Evolutionary conservation across 176 grass and related monocot species (phyloP).

Genomic region (Zea luxurians): DNA sequence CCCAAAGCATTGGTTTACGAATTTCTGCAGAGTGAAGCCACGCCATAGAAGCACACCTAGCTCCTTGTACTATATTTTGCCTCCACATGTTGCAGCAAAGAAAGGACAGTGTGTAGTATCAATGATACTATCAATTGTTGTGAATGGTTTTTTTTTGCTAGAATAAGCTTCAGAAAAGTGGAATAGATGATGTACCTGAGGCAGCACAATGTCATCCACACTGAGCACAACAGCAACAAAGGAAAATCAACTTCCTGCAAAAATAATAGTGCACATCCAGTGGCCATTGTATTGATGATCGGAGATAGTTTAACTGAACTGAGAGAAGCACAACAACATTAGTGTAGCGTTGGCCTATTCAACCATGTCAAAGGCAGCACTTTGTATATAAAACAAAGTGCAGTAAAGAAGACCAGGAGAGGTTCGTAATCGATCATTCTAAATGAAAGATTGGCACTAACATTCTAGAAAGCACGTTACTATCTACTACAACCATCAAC

Average conservation of each 20-base stretch:
- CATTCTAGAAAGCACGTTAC: background rate
- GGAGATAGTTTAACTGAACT: too few relatives aligned
- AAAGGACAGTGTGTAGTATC: slow-evolving; percentile 27
- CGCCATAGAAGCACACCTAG: slow-evolving; percentile 91
- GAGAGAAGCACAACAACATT: too few relatives aligned
- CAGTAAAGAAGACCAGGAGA: background rate
- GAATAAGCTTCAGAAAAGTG: background rate
- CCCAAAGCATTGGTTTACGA: slow-evolving; percentile 90
- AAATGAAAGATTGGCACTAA: background rate
- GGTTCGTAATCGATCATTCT: background rate
- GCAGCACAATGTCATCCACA: slow-evolving; percentile 72
- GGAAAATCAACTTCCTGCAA: slow-evolving; percentile 74
- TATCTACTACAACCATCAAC: slow-evolving; percentile 13
- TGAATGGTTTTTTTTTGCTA: background rate
- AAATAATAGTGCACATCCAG: too few relatives aligned
- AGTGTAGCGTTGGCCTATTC: too few relatives aligned
- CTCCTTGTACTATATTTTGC: slow-evolving; percentile 83
- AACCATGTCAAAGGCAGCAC: slow-evolving; percentile 15
- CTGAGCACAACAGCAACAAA: slow-evolving; percentile 69
- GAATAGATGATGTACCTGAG: slow-evolving; percentile 61
- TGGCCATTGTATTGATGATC: too few relatives aligned
- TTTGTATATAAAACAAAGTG: background rate
- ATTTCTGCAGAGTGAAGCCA: slow-evolving; percentile 91
- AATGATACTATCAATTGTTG: background rate
- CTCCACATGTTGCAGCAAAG: slow-evolving; percentile 31